These are phyloP conservation scores for Lactarius deliciosus DNA, from an alignment of 768 basidiomycete species.

Conservation along the genomic window DNA sequence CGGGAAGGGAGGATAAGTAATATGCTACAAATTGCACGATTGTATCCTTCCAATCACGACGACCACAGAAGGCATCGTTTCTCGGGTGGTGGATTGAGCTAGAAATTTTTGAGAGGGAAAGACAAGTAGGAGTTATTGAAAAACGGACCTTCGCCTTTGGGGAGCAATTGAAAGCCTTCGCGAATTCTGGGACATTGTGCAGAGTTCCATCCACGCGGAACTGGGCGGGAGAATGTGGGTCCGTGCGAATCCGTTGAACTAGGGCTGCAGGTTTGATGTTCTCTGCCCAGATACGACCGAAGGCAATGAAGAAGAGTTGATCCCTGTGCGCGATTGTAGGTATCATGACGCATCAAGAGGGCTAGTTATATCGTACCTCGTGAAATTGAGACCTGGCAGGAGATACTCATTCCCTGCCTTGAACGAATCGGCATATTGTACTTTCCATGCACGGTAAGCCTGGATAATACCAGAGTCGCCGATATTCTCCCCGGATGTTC, in stretches of 20 bases:
- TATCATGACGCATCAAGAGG: conserved; percentile 2
- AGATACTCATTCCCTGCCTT: conserved; percentile 63
- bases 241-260: conserved; percentile 78
- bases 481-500: conserved; percentile 90
- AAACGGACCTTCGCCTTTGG: conserved; percentile 66
- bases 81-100: conserved; percentile 84
- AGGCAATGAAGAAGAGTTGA: conserved; percentile 92
- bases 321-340: conserved; percentile 51
- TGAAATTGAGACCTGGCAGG: conserved; percentile 78
- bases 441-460: conserved; percentile 90
- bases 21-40: not conserved
- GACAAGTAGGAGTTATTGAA: not conserved
- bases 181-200: conserved; percentile 85
- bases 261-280: conserved; percentile 77
- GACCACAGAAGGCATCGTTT: conserved; percentile 79
- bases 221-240: conserved; percentile 82
- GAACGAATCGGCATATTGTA: conserved; percentile 61
- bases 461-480: conserved; percentile 84
- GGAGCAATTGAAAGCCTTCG: conserved; percentile 81
- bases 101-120: conserved; percentile 15
- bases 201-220: conserved; percentile 87
- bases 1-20: conserved; percentile 6
- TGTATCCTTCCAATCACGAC: conserved; percentile 6
- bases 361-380: conserved; percentile 47
- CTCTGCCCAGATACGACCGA: conserved; percentile 84